Evolutionary conservation across 73 alveolate genomes (phyloP).

Genomic region (Durusdinium trenchii): DNA sequence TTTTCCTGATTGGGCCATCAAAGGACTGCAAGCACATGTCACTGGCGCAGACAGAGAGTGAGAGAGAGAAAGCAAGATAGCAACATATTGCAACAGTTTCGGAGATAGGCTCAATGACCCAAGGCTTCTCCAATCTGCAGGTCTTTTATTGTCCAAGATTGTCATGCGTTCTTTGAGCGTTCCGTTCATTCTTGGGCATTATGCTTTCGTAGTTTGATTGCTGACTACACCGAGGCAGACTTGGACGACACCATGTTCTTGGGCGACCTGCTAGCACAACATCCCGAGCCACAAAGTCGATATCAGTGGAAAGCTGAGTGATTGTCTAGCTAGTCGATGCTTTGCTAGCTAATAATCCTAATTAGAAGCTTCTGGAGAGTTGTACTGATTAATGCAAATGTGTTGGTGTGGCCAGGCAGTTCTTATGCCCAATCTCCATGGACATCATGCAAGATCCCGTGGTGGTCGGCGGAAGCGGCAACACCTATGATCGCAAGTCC

Average conservation of each 20-base stretch:
- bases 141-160: too few relatives aligned
- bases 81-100: too few relatives aligned
- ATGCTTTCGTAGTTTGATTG: too few relatives aligned
- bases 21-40: too few relatives aligned
- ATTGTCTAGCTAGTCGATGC: background rate
- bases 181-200: too few relatives aligned
- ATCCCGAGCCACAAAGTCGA: slow-evolving; percentile 25
- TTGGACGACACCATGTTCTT: slow-evolving; percentile 54
- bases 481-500: slow-evolving; percentile 81
- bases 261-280: slow-evolving; percentile 84
- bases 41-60: too few relatives aligned
- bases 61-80: too few relatives aligned
- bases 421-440: slow-evolving; percentile 88
- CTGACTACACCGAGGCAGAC: too few relatives aligned
- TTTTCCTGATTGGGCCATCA: too few relatives aligned
- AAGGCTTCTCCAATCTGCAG: too few relatives aligned
- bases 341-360: background rate
- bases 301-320: slow-evolving; percentile 27
- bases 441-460: slow-evolving; percentile 87
- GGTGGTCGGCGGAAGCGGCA: slow-evolving; percentile 92
- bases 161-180: too few relatives aligned
- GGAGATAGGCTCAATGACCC: too few relatives aligned
- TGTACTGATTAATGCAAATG: background rate
- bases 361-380: background rate
- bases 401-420: slow-evolving; percentile 27